A percentile compares a stretch with the other conserved stretches of the same genome.
phyloP scores from a whole-genome alignment of 2,329 filamentous ascomycete species.

The Claviceps africana region DNA sequence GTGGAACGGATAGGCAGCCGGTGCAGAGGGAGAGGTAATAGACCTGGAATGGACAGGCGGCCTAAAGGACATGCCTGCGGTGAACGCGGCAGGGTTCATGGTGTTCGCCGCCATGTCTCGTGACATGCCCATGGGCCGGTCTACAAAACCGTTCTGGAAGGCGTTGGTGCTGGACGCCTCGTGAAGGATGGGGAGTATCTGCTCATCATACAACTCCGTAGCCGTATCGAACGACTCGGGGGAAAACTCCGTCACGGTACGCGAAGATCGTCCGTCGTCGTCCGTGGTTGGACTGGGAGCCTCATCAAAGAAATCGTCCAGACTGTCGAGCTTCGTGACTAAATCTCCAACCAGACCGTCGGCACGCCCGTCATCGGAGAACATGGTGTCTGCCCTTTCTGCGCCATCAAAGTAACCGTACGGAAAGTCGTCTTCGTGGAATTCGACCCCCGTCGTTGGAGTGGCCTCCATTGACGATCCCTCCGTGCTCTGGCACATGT shows the following conservation, averaged over 20 bases:
- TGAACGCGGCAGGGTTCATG: constrained; percentile 50
- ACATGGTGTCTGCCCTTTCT: constrained; percentile 78
- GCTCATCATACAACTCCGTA: constrained; percentile 80
- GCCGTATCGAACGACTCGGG: constrained; percentile 56
- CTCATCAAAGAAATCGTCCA: constrained; percentile 74
- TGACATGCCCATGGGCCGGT: constrained; percentile 48
- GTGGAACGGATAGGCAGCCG: constrained; percentile 39
- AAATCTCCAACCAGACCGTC: constrained; percentile 63
- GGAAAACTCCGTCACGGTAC: constrained; percentile 50
- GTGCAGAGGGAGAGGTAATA: constrained; percentile 63
- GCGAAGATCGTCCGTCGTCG: constrained; percentile 46
- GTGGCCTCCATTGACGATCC: constrained; percentile 43
- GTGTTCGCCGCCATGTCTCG: constrained; percentile 47
- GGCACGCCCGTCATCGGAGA: constrained; percentile 65
- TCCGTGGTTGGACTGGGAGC: constrained; percentile 42
- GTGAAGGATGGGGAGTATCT: constrained; percentile 78
- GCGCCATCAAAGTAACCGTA: constrained; percentile 61
- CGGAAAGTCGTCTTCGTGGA: constrained; percentile 77
- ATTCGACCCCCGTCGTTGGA: constrained; percentile 77
- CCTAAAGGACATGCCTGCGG: constrained; percentile 30
- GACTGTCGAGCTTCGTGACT: constrained; percentile 62
- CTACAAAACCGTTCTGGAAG: constrained; percentile 80
- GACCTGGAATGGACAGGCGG: constrained; percentile 68
- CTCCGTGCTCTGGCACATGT: constrained; percentile 67
- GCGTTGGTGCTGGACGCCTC: constrained; percentile 68